phyloP scores from a whole-genome alignment of 2,329 filamentous ascomycete species.

The Aspergillus fructus region DNA sequence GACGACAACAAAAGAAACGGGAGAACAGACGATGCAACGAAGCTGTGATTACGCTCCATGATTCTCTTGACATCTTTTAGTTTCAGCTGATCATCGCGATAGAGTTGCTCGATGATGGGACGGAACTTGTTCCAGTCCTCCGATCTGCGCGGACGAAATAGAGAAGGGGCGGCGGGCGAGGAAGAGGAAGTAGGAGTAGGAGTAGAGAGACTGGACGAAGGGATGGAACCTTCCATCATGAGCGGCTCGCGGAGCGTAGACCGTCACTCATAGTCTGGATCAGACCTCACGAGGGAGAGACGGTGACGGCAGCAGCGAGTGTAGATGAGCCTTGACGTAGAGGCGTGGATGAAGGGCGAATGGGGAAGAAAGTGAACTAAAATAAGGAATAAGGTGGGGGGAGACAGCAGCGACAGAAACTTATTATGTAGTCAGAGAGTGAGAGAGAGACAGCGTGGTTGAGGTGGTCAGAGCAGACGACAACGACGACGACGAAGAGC shows the following conservation, averaged over 20 bases:
- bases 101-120: slow-evolving; percentile 35
- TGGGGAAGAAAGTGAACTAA: background rate
- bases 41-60: slow-evolving; percentile 38
- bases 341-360: background rate
- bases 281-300: background rate
- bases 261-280: slow-evolving; percentile 23
- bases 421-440: slow-evolving; percentile 4
- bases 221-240: slow-evolving; percentile 27
- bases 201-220: slow-evolving; percentile 20
- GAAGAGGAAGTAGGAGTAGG: slow-evolving; percentile 15
- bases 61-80: slow-evolving; percentile 37
- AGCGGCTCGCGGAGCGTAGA: slow-evolving; percentile 10
- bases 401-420: background rate
- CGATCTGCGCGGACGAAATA: slow-evolving; percentile 36
- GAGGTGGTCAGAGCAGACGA: slow-evolving; percentile 7
- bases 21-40: slow-evolving; percentile 34
- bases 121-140: slow-evolving; percentile 40
- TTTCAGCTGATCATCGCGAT: slow-evolving; percentile 36
- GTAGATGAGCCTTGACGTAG: background rate
- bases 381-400: background rate
- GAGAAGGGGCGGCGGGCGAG: slow-evolving; percentile 15
- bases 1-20: slow-evolving; percentile 8
- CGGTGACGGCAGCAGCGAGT: background rate
- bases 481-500: background rate
- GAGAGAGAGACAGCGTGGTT: slow-evolving; percentile 2